A percentile compares a stretch with the other conserved stretches of the same genome.
phyloP scores from a whole-genome alignment of 495 filamentous ascomycete genomes.

The Umbilicaria muhlenbergii region DNA sequence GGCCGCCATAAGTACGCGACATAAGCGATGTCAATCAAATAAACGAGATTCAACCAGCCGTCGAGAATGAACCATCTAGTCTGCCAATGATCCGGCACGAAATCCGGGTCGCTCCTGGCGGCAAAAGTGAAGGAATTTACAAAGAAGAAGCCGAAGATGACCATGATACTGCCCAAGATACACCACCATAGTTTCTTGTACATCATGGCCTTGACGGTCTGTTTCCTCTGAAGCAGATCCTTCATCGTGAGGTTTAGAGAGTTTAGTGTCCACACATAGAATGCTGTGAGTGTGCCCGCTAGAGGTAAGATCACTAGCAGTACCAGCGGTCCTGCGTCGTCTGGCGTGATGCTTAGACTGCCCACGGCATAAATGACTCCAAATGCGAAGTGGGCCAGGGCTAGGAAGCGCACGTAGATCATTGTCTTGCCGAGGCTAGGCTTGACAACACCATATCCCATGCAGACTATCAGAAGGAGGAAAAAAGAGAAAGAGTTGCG shows the following conservation, averaged over 20 bases:
- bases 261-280: constrained; percentile 98
- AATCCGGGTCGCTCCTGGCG: constrained; percentile 63
- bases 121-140: constrained; percentile 92
- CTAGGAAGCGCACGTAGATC: constrained; percentile 84
- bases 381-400: constrained; percentile 85
- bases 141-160: constrained; percentile 94
- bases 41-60: constrained; percentile 94
- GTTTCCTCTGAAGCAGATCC: constrained; percentile 83
- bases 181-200: constrained; percentile 99
- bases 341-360: constrained; percentile 61
- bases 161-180: constrained; percentile 77
- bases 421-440: constrained; percentile 85
- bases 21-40: constrained; percentile 79
- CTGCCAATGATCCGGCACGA: constrained; percentile 92
- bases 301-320: constrained; percentile 89
- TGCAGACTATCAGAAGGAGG: constrained; percentile 94
- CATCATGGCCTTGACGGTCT: constrained; percentile 86
- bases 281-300: constrained; percentile 82
- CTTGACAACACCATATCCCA: constrained; percentile 98
- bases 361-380: constrained; percentile 87
- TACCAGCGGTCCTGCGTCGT: constrained; percentile 62
- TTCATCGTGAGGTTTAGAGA: constrained; percentile 90
- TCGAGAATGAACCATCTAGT: constrained; percentile 94
- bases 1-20: constrained; percentile 96
- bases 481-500: constrained; percentile 98